Evolutionary conservation across 345 rosid genomes (phyloP).

Genomic region (Ailanthus altissimus): DNA sequence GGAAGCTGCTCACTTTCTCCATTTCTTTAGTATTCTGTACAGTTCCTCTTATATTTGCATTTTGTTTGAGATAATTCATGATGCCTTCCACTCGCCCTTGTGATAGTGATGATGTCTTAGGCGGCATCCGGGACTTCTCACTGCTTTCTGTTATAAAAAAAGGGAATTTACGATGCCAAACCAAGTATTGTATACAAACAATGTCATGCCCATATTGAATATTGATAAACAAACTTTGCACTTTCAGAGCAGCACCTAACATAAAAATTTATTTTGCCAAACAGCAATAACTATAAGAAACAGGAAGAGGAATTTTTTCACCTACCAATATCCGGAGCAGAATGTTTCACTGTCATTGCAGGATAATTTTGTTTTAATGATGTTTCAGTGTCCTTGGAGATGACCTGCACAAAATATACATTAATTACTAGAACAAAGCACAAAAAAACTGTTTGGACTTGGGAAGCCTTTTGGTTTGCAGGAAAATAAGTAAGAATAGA

Average conservation of each 20-base stretch:
- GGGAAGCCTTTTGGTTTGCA: no score
- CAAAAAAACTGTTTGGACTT: not conserved
- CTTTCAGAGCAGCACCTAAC: not conserved
- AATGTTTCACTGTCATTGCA: slow-evolving; percentile 25
- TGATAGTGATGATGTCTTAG: slow-evolving; percentile 25
- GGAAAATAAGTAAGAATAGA: not conserved
- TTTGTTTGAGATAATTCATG: slow-evolving; percentile 44
- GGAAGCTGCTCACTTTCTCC: slow-evolving; percentile 28
- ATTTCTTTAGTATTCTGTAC: slow-evolving; percentile 22
- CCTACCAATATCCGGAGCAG: slow-evolving; percentile 41
- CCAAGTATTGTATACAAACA: not conserved
- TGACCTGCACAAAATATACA: slow-evolving; percentile 48
- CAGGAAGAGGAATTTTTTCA: not conserved
- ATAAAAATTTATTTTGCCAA: not conserved
- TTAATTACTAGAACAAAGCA: not conserved
- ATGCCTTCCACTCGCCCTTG: slow-evolving; percentile 47
- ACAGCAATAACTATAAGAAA: not conserved
- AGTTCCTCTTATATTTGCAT: slow-evolving; percentile 28
- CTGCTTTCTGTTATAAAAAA: slow-evolving; percentile 35
- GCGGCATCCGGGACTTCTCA: slow-evolving; percentile 25
- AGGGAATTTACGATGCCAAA: not conserved
- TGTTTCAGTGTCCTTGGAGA: slow-evolving; percentile 49
- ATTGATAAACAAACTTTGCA: not conserved
- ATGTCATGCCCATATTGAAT: not conserved
- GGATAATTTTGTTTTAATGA: slow-evolving; percentile 27